These are phyloP conservation scores for Uronychia setigera DNA, from an alignment of 73 alveolate species.

Conservation along the genomic window DNA sequence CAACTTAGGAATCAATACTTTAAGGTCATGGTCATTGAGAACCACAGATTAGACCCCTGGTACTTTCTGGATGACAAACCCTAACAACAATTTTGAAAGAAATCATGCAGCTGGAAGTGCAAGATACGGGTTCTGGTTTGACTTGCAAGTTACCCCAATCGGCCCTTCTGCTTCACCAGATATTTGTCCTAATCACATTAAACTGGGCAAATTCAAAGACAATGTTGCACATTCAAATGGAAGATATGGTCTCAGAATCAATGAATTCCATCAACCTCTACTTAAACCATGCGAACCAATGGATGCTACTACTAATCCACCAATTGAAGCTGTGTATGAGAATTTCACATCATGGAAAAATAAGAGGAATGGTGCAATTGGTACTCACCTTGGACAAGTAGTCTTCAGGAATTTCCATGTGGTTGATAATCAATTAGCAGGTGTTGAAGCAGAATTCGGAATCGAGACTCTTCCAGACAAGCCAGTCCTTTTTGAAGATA, in stretches of 20 bases:
- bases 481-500: constrained; percentile 31
- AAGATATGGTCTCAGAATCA: constrained; percentile 78
- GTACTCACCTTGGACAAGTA: constrained; percentile 28
- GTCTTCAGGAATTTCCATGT: constrained; percentile 38
- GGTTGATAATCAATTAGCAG: constrained; percentile 61
- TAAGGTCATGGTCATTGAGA: constrained; percentile 58
- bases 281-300: constrained; percentile 28
- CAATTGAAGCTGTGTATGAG: constrained; percentile 32
- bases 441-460: constrained; percentile 10
- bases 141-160: constrained; percentile 57
- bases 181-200: constrained; percentile 72
- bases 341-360: constrained; percentile 60
- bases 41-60: constrained; percentile 80
- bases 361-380: constrained; percentile 68
- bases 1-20: constrained; percentile 61
- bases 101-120: constrained; percentile 87
- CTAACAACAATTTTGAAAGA: constrained; percentile 64
- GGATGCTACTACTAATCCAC: background rate
- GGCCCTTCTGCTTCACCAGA: constrained; percentile 74
- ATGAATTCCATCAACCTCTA: constrained; percentile 45
- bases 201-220: constrained; percentile 70
- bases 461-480: background rate
- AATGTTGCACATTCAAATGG: constrained; percentile 84
- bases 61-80: constrained; percentile 77
- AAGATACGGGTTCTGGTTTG: constrained; percentile 87